These are phyloP conservation scores for Babesia gibsoni DNA, from an alignment of 169 alveolate genomes.

Conservation along the genomic window DNA sequence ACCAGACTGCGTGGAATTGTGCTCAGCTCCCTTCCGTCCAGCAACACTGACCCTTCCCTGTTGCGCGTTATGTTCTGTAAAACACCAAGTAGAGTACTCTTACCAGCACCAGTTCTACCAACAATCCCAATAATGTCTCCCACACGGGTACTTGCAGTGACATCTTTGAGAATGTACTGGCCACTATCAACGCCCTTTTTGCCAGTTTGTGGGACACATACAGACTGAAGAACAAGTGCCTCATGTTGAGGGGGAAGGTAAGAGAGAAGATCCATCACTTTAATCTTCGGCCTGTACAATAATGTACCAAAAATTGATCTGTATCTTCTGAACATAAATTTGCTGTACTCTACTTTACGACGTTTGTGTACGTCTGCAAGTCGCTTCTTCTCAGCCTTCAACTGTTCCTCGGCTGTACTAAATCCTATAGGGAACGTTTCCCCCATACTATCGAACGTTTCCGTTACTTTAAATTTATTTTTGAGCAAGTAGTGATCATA, in stretches of 20 bases:
- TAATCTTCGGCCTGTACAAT: neutral
- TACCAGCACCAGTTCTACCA: slow-evolving; percentile 38
- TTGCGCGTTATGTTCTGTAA: neutral
- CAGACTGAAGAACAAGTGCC: neutral
- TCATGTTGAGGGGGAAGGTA: neutral
- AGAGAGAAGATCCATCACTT: neutral
- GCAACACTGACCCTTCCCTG: slow-evolving; percentile 6
- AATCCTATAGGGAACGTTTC: too few relatives aligned
- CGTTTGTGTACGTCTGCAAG: too few relatives aligned
- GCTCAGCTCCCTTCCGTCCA: slow-evolving; percentile 8
- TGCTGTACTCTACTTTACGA: neutral
- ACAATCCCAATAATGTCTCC: slow-evolving; percentile 27
- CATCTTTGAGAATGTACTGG: neutral
- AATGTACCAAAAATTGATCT: neutral
- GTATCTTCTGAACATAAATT: slow-evolving; percentile 1
- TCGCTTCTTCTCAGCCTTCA: too few relatives aligned
- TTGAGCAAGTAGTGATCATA: slow-evolving; percentile 2
- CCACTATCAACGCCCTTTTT: neutral
- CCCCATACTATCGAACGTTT: slow-evolving; percentile 27
- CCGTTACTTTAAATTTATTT: neutral
- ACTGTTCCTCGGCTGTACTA: too few relatives aligned
- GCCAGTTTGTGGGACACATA: neutral
- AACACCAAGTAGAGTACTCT: slow-evolving; percentile 21
- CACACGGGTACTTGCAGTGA: neutral
- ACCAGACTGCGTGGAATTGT: slow-evolving; percentile 5